Percentiles rank a stretch among this genome's conserved stretches.
These are phyloP conservation scores for Eutrema yunnanense DNA, from an alignment of 345 rosid genomes.

Conservation along the genomic window DNA sequence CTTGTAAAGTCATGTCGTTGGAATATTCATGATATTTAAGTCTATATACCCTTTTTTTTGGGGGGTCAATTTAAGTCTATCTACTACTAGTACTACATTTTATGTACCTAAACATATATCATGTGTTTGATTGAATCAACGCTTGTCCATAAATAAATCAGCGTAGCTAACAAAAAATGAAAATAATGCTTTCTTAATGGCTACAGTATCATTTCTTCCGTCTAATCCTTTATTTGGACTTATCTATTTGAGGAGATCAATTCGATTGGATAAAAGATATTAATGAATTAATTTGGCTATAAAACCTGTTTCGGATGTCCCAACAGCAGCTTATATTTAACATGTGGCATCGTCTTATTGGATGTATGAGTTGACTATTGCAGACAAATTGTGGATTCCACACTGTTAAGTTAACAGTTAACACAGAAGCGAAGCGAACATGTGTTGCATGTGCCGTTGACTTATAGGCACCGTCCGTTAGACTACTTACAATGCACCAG, in stretches of 20 bases:
- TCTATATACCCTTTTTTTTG: too few relatives aligned
- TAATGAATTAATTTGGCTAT: neutral
- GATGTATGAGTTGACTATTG: conserved; percentile 24
- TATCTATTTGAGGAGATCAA: neutral
- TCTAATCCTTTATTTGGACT: neutral
- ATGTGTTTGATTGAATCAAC: neutral
- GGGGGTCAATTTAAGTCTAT: too few relatives aligned
- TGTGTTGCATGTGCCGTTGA: conserved; percentile 24
- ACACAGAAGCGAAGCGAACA: conserved; percentile 26
- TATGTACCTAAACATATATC: neutral
- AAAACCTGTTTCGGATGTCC: neutral
- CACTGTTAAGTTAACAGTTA: conserved; percentile 27
- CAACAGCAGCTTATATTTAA: neutral
- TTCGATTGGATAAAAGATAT: neutral
- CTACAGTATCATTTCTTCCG: neutral
- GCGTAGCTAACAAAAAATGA: neutral
- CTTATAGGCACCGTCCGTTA: conserved; percentile 24
- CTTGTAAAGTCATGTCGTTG: neutral
- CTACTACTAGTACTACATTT: neutral
- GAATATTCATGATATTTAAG: neutral
- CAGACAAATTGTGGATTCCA: conserved; percentile 18
- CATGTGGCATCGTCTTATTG: conserved; percentile 1
- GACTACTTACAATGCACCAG: too few relatives aligned
- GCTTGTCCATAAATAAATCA: neutral
- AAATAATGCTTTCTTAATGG: neutral